These are phyloP conservation scores for Nicotiana undulata DNA, from an alignment of 257 asterid species.

Conservation along the genomic window DNA sequence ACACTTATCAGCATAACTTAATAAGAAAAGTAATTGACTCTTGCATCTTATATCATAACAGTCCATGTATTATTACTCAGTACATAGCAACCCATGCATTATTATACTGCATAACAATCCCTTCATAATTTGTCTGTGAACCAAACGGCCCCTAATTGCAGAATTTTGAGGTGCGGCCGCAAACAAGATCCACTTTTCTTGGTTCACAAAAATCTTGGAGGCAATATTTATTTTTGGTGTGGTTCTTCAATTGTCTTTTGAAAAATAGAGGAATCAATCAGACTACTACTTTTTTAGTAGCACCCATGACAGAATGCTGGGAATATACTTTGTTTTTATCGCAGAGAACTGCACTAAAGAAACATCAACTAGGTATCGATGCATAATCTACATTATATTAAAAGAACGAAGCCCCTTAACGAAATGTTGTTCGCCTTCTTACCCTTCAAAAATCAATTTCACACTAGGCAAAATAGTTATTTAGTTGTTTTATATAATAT, in stretches of 20 bases:
- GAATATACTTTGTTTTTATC: background rate
- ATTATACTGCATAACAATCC: background rate
- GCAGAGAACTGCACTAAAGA: background rate
- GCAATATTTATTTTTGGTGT: background rate
- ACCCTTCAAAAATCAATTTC: too few species aligned
- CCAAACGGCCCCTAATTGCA: background rate
- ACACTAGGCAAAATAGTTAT: too few species aligned
- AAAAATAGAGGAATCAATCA: background rate
- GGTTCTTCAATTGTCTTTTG: background rate
- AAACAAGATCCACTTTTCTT: background rate
- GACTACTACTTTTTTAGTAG: background rate
- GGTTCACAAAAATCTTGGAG: background rate
- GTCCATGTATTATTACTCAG: background rate
- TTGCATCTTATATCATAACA: background rate
- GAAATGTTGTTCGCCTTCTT: too few species aligned
- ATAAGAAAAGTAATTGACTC: background rate
- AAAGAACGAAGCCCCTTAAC: too few species aligned
- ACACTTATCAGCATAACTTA: background rate
- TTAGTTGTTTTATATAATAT: too few species aligned
- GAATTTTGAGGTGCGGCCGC: background rate
- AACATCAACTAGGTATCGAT: background rate
- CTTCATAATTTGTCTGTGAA: background rate
- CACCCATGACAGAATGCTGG: background rate
- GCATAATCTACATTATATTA: background rate
- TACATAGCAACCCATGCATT: background rate